phyloP scores from a whole-genome alignment of 2,329 filamentous ascomycete species.

The Penicillium brasilianum region DNA sequence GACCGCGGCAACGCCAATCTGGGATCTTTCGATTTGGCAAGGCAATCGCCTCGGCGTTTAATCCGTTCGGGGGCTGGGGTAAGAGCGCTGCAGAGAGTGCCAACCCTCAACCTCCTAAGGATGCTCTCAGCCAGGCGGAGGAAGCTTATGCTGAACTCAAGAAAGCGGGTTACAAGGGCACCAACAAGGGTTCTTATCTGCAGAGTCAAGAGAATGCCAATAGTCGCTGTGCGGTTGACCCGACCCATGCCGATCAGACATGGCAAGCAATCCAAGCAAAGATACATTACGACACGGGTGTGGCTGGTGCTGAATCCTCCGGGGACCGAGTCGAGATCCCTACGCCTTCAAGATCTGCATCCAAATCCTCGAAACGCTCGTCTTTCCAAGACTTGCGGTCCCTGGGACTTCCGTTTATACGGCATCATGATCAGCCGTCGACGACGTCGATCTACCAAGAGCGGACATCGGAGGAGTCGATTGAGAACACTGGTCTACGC shows the following conservation, averaged over 20 bases:
- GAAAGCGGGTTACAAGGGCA: slow-evolving; percentile 54
- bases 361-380: slow-evolving; percentile 37
- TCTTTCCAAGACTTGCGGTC: slow-evolving; percentile 46
- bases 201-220: slow-evolving; percentile 22
- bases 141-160: slow-evolving; percentile 61
- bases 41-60: slow-evolving; percentile 59
- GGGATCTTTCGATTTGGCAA: slow-evolving; percentile 63
- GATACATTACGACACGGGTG: slow-evolving; percentile 31
- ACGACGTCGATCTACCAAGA: slow-evolving; percentile 19
- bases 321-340: slow-evolving; percentile 4
- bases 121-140: slow-evolving; percentile 55
- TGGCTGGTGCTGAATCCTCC: slow-evolving; percentile 26
- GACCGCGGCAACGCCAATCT: slow-evolving; percentile 42
- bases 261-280: slow-evolving; percentile 42
- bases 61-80: slow-evolving; percentile 57
- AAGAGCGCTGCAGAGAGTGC: slow-evolving; percentile 47
- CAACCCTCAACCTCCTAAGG: slow-evolving; percentile 43
- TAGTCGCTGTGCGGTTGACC: slow-evolving; percentile 13
- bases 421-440: slow-evolving; percentile 37
- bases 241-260: slow-evolving; percentile 39
- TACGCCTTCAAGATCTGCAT: slow-evolving; percentile 24
- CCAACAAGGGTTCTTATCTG: slow-evolving; percentile 41
- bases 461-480: slow-evolving; percentile 30
- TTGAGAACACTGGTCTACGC: slow-evolving; percentile 42
- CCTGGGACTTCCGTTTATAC: slow-evolving; percentile 36